A percentile compares a stretch with the other conserved stretches of the same genome.
phyloP scores from a whole-genome alignment of 805 yeast species.

The Ogataea salicorniae region DNA sequence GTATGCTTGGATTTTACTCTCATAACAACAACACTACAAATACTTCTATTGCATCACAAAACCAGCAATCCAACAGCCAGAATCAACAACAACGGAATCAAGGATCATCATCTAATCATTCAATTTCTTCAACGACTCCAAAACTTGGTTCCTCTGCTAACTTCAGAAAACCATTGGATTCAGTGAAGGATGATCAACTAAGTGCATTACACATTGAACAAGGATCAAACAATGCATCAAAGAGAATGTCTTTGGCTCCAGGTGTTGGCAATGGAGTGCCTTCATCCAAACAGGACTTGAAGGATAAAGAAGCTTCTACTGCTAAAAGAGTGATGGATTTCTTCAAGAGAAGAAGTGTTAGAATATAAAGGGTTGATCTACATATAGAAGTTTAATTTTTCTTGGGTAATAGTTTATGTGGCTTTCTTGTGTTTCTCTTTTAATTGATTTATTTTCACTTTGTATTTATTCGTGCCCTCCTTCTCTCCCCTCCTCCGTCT shows the following conservation, averaged over 20 bases:
- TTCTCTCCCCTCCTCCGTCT: not conserved
- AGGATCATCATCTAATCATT: constrained; percentile 13
- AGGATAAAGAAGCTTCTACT: constrained; percentile 58
- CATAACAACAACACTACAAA: constrained; percentile 11
- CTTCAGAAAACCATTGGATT: too few relatives aligned
- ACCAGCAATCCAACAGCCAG: not conserved
- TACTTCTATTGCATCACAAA: not conserved
- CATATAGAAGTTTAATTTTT: not conserved
- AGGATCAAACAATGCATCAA: constrained; percentile 28
- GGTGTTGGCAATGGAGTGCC: not conserved
- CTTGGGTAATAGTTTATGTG: not conserved
- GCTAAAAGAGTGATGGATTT: constrained; percentile 76
- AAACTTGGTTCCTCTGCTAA: too few relatives aligned
- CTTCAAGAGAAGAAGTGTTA: constrained; percentile 59
- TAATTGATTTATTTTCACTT: not conserved
- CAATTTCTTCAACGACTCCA: not conserved
- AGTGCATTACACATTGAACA: not conserved
- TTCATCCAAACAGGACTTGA: constrained; percentile 22
- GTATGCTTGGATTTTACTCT: constrained; percentile 29
- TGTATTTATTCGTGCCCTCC: not conserved
- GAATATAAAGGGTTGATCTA: constrained; percentile 20
- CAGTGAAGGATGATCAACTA: too few relatives aligned
- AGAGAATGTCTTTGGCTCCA: constrained; percentile 23
- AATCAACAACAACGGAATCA: constrained; percentile 5
- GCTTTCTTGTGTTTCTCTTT: not conserved